Evolutionary conservation across 2,329 filamentous ascomycete genomes (phyloP).

Genomic region (Grosmannia penicillata): DNA sequence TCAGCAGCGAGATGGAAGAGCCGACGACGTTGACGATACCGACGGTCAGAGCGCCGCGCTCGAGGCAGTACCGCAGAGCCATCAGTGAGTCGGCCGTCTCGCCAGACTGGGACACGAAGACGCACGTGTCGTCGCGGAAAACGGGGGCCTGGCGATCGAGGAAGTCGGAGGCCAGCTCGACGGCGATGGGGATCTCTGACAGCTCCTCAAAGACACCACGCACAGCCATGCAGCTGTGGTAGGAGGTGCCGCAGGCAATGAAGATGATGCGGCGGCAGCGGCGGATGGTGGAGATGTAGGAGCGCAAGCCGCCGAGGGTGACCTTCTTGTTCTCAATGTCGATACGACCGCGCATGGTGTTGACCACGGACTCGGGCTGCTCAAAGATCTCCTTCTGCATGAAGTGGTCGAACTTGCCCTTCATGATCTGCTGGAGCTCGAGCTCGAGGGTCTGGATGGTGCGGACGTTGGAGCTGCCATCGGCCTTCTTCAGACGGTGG

Average conservation of each 20-base stretch:
- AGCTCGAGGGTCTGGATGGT: conserved; percentile 98
- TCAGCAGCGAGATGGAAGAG: conserved; percentile 93
- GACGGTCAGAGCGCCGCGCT: conserved; percentile 91
- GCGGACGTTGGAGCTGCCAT: conserved; percentile 91
- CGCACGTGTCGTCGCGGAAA: conserved; percentile 97
- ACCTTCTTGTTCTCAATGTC: conserved; percentile 89
- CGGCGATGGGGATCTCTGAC: conserved; percentile 92
- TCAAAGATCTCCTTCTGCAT: conserved; percentile 99
- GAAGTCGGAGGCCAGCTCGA: conserved; percentile 96
- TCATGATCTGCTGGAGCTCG: conserved; percentile 99
- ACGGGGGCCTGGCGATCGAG: conserved; percentile 91
- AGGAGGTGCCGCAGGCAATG: conserved; percentile 96
- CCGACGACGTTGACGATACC: conserved; percentile 98
- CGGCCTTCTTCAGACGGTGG: conserved; percentile 91
- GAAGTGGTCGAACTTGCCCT: conserved; percentile 99
- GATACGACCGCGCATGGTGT: conserved; percentile 98
- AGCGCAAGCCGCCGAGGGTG: conserved; percentile 86
- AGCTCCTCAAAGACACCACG: conserved; percentile 96
- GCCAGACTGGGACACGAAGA: conserved; percentile 97
- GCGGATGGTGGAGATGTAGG: conserved; percentile 93
- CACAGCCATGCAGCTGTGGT: conserved; percentile 98
- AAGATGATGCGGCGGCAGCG: conserved; percentile 96
- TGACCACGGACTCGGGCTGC: conserved; percentile 97
- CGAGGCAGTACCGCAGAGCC: conserved; percentile 94
- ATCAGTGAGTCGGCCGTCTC: conserved; percentile 96